Evolutionary conservation across 257 asterid species (phyloP).

Genomic region (Linderniella brevidens): DNA sequence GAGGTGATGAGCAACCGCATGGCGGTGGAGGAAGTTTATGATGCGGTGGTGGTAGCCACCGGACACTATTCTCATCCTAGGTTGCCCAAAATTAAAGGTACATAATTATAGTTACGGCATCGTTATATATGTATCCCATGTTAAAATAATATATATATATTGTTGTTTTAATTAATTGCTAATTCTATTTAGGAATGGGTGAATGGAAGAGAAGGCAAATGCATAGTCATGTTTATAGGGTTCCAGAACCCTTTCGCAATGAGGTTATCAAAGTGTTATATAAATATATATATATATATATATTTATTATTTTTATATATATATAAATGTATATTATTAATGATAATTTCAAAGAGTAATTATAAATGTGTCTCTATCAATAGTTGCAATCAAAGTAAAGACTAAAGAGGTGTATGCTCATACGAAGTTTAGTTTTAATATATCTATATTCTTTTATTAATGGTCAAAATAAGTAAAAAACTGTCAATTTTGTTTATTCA

Average conservation of each 20-base stretch:
- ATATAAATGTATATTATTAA: too few relatives aligned
- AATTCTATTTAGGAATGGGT: conserved; percentile 52
- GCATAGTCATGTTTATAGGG: conserved; percentile 69
- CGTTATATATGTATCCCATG: not conserved
- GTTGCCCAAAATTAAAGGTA: conserved; percentile 66
- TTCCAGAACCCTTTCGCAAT: conserved; percentile 59
- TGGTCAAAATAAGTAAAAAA: too few relatives aligned
- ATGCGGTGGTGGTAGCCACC: conserved; percentile 77
- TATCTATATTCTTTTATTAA: too few relatives aligned
- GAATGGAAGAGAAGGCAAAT: conserved; percentile 65
- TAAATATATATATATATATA: not conserved
- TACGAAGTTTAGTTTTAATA: too few relatives aligned
- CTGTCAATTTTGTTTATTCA: too few relatives aligned
- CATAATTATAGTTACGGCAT: not conserved
- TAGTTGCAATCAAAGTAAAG: too few relatives aligned
- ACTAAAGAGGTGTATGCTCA: too few relatives aligned
- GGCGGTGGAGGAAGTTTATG: conserved; percentile 41
- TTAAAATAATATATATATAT: not conserved
- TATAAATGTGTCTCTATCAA: too few relatives aligned
- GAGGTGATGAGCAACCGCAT: conserved; percentile 11
- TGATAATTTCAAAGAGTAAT: too few relatives aligned
- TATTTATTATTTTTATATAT: too few relatives aligned
- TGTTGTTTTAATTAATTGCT: not conserved
- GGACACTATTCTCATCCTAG: conserved; percentile 80
- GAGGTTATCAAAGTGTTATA: conserved; percentile 31